Percentiles rank a stretch among this genome's conserved stretches.
Conservation (phyloP, 768 basidiomycete species). For the Suillus discolor region DNA sequence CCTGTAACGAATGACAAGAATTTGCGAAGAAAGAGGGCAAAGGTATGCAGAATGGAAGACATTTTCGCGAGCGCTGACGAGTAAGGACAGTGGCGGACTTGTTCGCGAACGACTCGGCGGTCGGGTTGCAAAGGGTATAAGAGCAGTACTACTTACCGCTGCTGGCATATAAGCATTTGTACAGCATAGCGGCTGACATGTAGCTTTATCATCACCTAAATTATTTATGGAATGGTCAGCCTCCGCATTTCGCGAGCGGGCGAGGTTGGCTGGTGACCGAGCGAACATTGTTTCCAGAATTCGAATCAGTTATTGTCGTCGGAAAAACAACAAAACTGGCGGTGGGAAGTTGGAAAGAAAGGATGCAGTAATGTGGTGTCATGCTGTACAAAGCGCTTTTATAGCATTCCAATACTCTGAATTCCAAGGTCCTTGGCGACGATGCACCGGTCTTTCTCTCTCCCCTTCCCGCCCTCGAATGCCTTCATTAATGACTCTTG, state of each 20-base stretch:
- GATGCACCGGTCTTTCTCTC: conserved; percentile 73
- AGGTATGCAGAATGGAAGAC: conserved; percentile 7
- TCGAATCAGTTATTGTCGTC: neutral
- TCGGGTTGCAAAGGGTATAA: neutral
- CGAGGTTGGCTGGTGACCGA: neutral
- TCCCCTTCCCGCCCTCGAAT: conserved; percentile 68
- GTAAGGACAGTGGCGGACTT: conserved; percentile 18
- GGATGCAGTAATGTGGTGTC: neutral
- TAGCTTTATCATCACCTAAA: neutral
- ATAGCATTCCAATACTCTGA: conserved; percentile 69
- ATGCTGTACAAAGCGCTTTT: conserved; percentile 2
- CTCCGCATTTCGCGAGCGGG: neutral
- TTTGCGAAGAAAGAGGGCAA: conserved; percentile 20
- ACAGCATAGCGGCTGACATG: neutral
- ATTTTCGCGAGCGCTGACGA: conserved; percentile 18
- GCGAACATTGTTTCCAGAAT: neutral
- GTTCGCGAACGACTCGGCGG: neutral
- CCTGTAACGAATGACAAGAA: conserved; percentile 29
- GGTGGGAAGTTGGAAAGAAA: neutral
- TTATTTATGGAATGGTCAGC: neutral
- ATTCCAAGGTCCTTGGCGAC: conserved; percentile 77
- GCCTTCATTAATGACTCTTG: conserved; percentile 75
- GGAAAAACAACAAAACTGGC: neutral
- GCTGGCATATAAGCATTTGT: neutral
- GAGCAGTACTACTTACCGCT: neutral